A percentile compares a stretch with the other conserved stretches of the same genome.
phyloP scores from a whole-genome alignment of 73 alveolate genomes.

The Paraurostyla sp. region DNA sequence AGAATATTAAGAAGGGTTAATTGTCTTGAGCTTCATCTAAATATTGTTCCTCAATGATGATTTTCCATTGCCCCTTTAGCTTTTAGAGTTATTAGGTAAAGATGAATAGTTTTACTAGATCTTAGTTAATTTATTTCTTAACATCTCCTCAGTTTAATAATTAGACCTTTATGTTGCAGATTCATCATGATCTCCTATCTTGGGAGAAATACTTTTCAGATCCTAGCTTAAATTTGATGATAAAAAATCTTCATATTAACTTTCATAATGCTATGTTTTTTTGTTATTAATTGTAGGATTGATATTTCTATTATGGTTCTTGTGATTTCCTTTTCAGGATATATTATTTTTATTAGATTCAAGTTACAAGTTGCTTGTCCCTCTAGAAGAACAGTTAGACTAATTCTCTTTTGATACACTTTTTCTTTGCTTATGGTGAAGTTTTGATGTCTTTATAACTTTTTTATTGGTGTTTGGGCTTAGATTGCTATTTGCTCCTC shows the following conservation, averaged over 20 bases:
- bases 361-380: background rate
- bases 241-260: no score
- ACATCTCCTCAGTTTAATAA: background rate
- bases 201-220: background rate
- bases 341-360: background rate
- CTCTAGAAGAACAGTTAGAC: constrained; percentile 17
- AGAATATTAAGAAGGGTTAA: background rate
- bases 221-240: no score
- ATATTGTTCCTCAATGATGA: background rate
- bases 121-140: background rate
- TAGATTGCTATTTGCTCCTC: no score
- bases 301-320: constrained; percentile 17
- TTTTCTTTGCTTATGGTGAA: background rate
- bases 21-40: background rate
- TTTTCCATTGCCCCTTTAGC: constrained; percentile 9
- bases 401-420: constrained; percentile 25
- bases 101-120: constrained; percentile 8
- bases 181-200: background rate
- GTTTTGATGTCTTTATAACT: background rate
- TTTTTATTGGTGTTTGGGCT: constrained; percentile 16
- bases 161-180: background rate
- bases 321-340: background rate
- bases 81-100: constrained; percentile 3
- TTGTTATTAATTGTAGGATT: constrained; percentile 14
- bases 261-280: no score